These are phyloP conservation scores for Termitomyces sp. DNA, from an alignment of 1,284 basidiomycete genomes.

Conservation along the genomic window DNA sequence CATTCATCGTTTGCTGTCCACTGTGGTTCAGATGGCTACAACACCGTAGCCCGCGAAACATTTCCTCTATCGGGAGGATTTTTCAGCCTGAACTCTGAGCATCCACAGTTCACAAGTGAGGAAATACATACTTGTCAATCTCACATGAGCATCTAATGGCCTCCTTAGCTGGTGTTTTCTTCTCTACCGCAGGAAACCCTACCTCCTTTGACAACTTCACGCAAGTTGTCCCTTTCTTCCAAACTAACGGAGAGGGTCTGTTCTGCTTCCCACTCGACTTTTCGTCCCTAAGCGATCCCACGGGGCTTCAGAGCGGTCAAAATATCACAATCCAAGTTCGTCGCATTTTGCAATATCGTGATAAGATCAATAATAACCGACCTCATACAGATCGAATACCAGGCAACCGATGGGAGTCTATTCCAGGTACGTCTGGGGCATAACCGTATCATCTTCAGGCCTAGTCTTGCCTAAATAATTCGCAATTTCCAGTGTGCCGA, in stretches of 20 bases:
- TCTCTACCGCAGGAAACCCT: slow-evolving; percentile 56
- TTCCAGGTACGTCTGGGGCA: slow-evolving; percentile 41
- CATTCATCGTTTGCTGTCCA: background rate
- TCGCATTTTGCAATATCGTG: background rate
- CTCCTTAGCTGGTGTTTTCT: slow-evolving; percentile 43
- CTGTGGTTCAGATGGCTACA: slow-evolving; percentile 48
- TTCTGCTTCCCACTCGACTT: slow-evolving; percentile 64
- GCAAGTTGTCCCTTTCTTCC: slow-evolving; percentile 48
- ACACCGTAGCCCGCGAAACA: slow-evolving; percentile 41
- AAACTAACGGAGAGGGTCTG: slow-evolving; percentile 46
- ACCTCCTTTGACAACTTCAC: slow-evolving; percentile 58
- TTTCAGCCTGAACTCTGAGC: slow-evolving; percentile 55
- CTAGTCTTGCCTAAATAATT: background rate
- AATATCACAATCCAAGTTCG: slow-evolving; percentile 56
- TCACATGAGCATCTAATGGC: background rate
- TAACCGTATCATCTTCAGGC: background rate
- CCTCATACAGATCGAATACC: slow-evolving; percentile 40
- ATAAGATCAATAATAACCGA: background rate
- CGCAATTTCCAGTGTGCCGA: slow-evolving; percentile 59
- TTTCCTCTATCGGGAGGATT: slow-evolving; percentile 61
- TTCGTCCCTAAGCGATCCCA: slow-evolving; percentile 45
- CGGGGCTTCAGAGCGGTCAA: slow-evolving; percentile 46
- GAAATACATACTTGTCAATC: slow-evolving; percentile 7
- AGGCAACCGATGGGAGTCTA: slow-evolving; percentile 63
- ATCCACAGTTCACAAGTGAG: slow-evolving; percentile 51